Evolutionary conservation across 805 yeast species (phyloP).

Genomic region (Candida krabiensis): DNA sequence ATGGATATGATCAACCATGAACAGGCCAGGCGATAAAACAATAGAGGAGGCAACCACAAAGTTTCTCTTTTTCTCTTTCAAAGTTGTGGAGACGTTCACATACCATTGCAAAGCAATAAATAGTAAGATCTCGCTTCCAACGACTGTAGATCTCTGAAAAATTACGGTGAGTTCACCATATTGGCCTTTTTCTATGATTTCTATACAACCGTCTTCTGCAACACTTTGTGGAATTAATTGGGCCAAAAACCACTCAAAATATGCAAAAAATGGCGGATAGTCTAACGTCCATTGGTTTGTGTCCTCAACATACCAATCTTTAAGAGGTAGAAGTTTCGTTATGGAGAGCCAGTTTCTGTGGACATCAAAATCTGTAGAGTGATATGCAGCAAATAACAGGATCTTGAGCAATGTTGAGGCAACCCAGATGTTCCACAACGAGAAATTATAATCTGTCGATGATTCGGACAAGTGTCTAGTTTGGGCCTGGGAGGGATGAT

Average conservation of each 20-base stretch:
- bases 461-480: too few species aligned
- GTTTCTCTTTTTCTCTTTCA: constrained; percentile 44
- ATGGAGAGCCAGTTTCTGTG: constrained; percentile 97
- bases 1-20: constrained; percentile 92
- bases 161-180: constrained; percentile 79
- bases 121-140: constrained; percentile 70
- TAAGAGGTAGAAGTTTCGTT: constrained; percentile 70
- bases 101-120: constrained; percentile 72
- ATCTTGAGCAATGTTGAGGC: constrained; percentile 60
- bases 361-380: constrained; percentile 95
- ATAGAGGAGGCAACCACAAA: constrained; percentile 81
- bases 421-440: constrained; percentile 67
- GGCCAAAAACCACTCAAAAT: constrained; percentile 82
- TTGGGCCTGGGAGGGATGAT: too few species aligned
- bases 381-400: constrained; percentile 75
- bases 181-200: constrained; percentile 59
- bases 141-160: constrained; percentile 82
- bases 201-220: constrained; percentile 73
- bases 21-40: constrained; percentile 83
- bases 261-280: constrained; percentile 97
- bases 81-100: constrained; percentile 46
- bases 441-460: constrained; percentile 36
- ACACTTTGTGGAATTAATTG: constrained; percentile 67
- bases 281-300: constrained; percentile 92
- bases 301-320: constrained; percentile 78